Base-by-base conservation (phyloP, 768 basidiomycete genomes). In the Kwoniella botswanensis region DNA sequence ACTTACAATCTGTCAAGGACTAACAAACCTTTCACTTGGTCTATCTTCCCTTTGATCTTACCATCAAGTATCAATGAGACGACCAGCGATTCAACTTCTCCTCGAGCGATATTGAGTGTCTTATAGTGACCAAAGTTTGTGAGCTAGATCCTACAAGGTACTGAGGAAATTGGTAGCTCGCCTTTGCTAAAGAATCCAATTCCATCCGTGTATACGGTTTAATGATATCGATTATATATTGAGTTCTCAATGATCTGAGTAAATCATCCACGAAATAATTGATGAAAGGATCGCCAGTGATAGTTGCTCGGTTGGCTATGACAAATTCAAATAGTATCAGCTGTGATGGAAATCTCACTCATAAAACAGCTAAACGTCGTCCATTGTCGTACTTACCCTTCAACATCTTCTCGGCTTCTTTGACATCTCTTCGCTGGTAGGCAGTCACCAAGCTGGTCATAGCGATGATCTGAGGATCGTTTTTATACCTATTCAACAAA, bases 361-460 rank as follows among this genome's bases (percentile, higher is more conserved):
- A 35, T 7, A 35, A 35, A 0, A 35, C 35, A 35, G 35, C 4
- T 35, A 35, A 6, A 6, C 35, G 35, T 35, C 35, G 35, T 35
- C 7, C 1, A 35, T 35, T 7, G 7, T 9, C 7, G 1, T 35
- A 35, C 85, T 46, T 63, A 93, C 94, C 93, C 85, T 90, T 88
- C 65, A 99, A 82, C 72, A 99, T 97, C 86, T 91, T 95, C 85
- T 99, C 96, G 0, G 97, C 97, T n/a, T 91, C 88, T 83, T 98
- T 95, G 1, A 98, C 96, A 79, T 98, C 95, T 69, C 95, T 89
- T 54, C 92, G 88, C 79, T 98, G 96, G 84, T 99, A 99, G 0
- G 97, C 97, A 73, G 93, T 91, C 17, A 99, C 97, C 26, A 99
- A 87, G 77, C 93, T 92, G 1, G 96, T 98, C 96, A 99, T 98